These are phyloP conservation scores for Hanseniaspora singularis DNA, from an alignment of 805 yeast genomes.

Conservation along the genomic window DNA sequence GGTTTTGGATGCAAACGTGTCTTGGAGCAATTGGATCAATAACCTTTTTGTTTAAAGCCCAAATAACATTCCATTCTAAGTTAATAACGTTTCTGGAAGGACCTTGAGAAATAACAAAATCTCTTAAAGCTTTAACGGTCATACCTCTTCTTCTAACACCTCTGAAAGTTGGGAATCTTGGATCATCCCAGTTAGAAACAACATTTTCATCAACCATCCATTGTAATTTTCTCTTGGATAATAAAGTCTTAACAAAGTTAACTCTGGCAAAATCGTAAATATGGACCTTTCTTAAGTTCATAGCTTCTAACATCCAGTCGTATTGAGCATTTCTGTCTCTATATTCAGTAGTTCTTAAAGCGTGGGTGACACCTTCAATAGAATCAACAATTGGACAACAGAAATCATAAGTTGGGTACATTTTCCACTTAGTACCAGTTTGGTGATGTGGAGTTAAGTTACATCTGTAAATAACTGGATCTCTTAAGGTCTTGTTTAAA, in stretches of 20 bases:
- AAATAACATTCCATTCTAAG: constrained; percentile 92
- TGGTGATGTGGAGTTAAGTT: constrained; percentile 96
- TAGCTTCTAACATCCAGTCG: constrained; percentile 82
- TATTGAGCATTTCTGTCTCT: constrained; percentile 98
- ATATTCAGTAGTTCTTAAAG: constrained; percentile 94
- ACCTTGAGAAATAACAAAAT: constrained; percentile 89
- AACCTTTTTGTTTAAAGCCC: constrained; percentile 95
- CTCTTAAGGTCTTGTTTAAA: constrained; percentile 88
- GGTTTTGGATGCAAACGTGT: constrained; percentile 70
- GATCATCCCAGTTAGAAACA: constrained; percentile 96
- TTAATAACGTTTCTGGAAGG: constrained; percentile 95
- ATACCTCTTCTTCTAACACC: constrained; percentile 99
- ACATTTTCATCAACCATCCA: constrained; percentile 93
- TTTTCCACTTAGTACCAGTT: constrained; percentile 85
- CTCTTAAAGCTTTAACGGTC: constrained; percentile 94
- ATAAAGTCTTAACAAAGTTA: constrained; percentile 87
- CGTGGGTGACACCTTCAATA: constrained; percentile 94
- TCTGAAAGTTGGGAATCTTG: constrained; percentile 98
- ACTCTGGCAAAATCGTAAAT: constrained; percentile 98
- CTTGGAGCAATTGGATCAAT: constrained; percentile 97
- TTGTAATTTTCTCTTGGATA: constrained; percentile 94
- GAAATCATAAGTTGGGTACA: constrained; percentile 97
- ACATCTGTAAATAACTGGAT: constrained; percentile 95
- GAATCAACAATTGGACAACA: constrained; percentile 96
- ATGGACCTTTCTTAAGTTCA: constrained; percentile 79